These are phyloP conservation scores for Huntiella decipiens DNA, from an alignment of 2,329 filamentous ascomycete species.

Conservation along the genomic window DNA sequence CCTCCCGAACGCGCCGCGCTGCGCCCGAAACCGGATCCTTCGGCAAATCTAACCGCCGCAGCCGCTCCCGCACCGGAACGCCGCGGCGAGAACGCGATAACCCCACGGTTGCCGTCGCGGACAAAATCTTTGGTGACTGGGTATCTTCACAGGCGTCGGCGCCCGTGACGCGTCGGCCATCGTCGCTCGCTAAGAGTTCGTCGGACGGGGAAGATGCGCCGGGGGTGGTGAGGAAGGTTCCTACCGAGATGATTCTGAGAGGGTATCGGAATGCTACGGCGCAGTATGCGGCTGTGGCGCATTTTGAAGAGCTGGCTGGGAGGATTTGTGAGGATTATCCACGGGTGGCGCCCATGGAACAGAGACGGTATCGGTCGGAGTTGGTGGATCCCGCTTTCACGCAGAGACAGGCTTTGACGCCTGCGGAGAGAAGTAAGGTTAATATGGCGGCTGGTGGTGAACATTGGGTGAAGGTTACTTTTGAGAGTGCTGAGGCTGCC, in stretches of 20 bases:
- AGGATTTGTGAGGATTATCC: conserved; percentile 86
- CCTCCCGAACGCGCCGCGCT: conserved; percentile 30
- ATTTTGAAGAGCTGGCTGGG: conserved; percentile 74
- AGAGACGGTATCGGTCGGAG: conserved; percentile 53
- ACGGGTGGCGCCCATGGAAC: conserved; percentile 55
- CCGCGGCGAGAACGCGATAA: conserved; percentile 37
- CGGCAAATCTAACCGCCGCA: conserved; percentile 45
- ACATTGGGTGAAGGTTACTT: conserved; percentile 83
- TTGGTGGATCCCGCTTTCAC: conserved; percentile 54
- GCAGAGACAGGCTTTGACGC: conserved; percentile 43
- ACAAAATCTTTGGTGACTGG: conserved; percentile 42
- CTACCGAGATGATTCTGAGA: conserved; percentile 64
- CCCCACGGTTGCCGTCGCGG: conserved; percentile 40
- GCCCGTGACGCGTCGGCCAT: conserved; percentile 9
- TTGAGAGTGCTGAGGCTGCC: conserved; percentile 53
- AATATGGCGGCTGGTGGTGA: conserved; percentile 66
- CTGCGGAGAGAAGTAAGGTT: conserved; percentile 58
- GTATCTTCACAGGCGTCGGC: conserved; percentile 26
- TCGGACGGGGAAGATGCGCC: conserved; percentile 13
- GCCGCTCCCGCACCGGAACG: conserved; percentile 41
- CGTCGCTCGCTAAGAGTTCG: conserved; percentile 10
- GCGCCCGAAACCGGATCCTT: conserved; percentile 46
- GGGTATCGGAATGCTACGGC: conserved; percentile 49
- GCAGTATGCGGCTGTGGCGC: conserved; percentile 74
- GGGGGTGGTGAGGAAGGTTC: conserved; percentile 22